Conservation (phyloP, 2,329 filamentous ascomycete species). For the Tolypocladium cylindrosporum region DNA sequence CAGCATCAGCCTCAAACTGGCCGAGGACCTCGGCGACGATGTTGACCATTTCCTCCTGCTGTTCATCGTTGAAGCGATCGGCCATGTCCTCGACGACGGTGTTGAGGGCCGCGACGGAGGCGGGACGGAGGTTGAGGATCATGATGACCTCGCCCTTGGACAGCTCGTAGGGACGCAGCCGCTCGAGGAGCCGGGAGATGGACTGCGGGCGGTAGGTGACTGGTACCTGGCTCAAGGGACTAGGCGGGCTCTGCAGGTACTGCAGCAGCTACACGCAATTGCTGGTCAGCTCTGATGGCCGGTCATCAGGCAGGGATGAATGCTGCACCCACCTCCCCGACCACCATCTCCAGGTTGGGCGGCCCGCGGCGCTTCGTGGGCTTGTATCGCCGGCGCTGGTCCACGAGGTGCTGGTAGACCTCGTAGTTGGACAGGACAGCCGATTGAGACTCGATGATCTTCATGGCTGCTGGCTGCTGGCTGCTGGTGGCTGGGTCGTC, state of each 20-base stretch:
- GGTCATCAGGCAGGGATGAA: not conserved
- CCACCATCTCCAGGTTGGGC: constrained; percentile 48
- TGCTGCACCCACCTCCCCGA: constrained; percentile 49
- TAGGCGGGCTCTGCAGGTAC: constrained; percentile 46
- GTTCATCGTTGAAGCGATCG: constrained; percentile 46
- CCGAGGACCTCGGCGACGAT: constrained; percentile 50
- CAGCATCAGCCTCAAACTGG: constrained; percentile 26
- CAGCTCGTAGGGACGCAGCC: constrained; percentile 46
- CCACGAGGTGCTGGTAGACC: constrained; percentile 55
- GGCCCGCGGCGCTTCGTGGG: constrained; percentile 40
- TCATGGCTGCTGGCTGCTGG: constrained; percentile 33
- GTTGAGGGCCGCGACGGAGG: constrained; percentile 46
- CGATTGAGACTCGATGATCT: constrained; percentile 62
- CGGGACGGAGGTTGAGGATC: constrained; percentile 56
- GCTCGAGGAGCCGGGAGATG: constrained; percentile 43
- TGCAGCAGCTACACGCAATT: constrained; percentile 39
- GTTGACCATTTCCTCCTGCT: constrained; percentile 47
- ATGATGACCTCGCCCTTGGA: constrained; percentile 61
- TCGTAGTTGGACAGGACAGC: constrained; percentile 65
- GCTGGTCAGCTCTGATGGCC: not conserved
- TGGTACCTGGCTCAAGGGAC: constrained; percentile 45
- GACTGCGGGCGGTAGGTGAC: constrained; percentile 41
- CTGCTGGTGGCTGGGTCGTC: not conserved
- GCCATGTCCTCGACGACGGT: constrained; percentile 57
- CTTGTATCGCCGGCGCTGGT: constrained; percentile 44